Evolutionary conservation across 139 green algal species (phyloP), one percentile per base, ranked within the genome.

Genomic region (Coelastrella sp.): DNA sequence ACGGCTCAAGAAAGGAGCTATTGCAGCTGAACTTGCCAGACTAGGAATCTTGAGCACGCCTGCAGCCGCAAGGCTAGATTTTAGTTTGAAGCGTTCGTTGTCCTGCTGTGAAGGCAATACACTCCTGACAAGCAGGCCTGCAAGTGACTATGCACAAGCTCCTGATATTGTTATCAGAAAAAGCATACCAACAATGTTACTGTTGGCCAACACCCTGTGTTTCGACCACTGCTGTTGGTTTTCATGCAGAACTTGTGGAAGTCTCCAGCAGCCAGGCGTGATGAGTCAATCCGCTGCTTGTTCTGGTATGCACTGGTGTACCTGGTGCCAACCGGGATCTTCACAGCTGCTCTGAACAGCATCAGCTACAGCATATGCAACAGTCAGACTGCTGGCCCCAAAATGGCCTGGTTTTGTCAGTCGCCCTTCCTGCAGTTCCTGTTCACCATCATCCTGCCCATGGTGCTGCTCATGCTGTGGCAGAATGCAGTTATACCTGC

Each of bases 381-480:
- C 63, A 71, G 76, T 32, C 62, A 35, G 13, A n/a, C 15, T 48
- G 15, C 40, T 1, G 19, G 41, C 2, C 23, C 11, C 25, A 45
- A 45, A 23, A 45, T 86, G 68, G 34, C 8, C 4, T 86, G 81
- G 81, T 86, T 86, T 37, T 86, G 81, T 38, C 6, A 73, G 2
- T 73, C 37, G 9, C 19, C 23, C 17, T 41, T 88, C 23, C 74
- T 85, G 84, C 84, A 79, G 64, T 84, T 83, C 27, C 38, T 89
- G 50, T 76, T 86, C 76, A 89, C 77, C 1, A 45, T 85, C 7
- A 48, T 89, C 15, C 77, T 86, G 37, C 85, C 85, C 1, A 59
- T 79, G 17, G 76, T 88, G 63, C 84, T 88, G 66, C 62, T 88
- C n/a, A 88, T 88, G 38, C 63, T 88, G 34, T 88, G 84, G 84